These are phyloP conservation scores for Zygosaccharomyces bisporus DNA, from an alignment of 805 yeast species.

Conservation along the genomic window DNA sequence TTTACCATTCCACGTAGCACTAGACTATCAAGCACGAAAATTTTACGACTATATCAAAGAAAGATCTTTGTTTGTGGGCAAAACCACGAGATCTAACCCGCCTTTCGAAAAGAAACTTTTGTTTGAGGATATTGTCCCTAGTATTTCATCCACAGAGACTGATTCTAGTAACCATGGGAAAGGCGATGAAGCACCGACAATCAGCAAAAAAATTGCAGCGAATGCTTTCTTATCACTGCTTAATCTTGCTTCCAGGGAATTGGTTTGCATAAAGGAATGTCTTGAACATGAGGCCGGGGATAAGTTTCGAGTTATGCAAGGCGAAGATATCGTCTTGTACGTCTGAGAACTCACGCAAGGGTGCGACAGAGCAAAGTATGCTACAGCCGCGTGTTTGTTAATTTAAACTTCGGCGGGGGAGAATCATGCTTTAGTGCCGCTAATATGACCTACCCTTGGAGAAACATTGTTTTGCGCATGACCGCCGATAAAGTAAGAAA, in stretches of 20 bases:
- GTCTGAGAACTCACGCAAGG: conserved; percentile 3
- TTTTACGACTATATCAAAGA: conserved; percentile 31
- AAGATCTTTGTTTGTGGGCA: conserved; percentile 23
- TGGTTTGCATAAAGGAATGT: conserved; percentile 11
- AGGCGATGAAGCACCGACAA: neutral
- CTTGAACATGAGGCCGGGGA: conserved; percentile 4
- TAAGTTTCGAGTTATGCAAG: conserved; percentile 12
- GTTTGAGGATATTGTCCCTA: conserved; percentile 32
- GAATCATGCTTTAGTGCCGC: neutral
- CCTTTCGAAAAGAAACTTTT: conserved; percentile 21
- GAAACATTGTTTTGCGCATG: neutral
- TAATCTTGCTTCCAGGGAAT: conserved; percentile 28
- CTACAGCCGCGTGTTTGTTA: neutral
- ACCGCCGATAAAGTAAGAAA: neutral
- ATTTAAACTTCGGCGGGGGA: neutral
- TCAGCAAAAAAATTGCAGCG: conserved; percentile 29
- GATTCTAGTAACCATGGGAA: conserved; percentile 2
- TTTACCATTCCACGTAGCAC: conserved; percentile 5
- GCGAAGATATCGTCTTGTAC: conserved; percentile 21
- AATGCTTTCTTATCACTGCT: conserved; percentile 33
- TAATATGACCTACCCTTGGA: neutral
- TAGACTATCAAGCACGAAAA: conserved; percentile 29
- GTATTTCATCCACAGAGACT: conserved; percentile 15
- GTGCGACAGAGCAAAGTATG: neutral
- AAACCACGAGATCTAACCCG: conserved; percentile 18